Base-by-base conservation (phyloP, 1,139 yeast genomes). In the Magnusiomyces paraingens region DNA sequence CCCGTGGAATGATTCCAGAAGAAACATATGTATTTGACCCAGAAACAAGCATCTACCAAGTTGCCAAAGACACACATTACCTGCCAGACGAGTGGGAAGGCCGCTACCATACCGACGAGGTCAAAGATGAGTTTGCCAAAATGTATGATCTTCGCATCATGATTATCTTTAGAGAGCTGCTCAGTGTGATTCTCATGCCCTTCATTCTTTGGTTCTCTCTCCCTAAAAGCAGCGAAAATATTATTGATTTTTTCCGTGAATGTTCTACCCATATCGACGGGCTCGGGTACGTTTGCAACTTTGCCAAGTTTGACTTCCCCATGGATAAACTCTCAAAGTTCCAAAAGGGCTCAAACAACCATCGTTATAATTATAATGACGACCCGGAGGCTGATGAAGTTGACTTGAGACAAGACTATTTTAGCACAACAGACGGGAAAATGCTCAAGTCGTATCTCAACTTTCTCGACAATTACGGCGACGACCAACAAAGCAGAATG, bases 211-310 rank as follows among this genome's bases (percentile, higher is more conserved):
- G 96, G 88, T 83, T 85, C 66, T 82, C 89, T 35, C 73, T 93
- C 32, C 89, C 96, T 14, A 77, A 77, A 51, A 78, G 81, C 49
- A 76, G 93, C 15, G 91, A 88, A 38, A 75, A 81, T 40, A 85
- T 93, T 46, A 80, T 93, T 41, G 98, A 93, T 66, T 93, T 93
- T 64, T 88, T 91, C 69, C 72, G 98, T 55, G 97, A 93, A 58
- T 85, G 81, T 61, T 83, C 95, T 11, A 83, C 90, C 12, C 94
- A 91, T 67, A 89, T 91, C 49, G 98, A 91, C 70, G 98, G 97
- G 0, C 73, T 93, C 47, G 99, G 99, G 0, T 86, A 91, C 64
- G 95, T 93, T 40, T 93, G 99, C 66, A 84, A 88, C 46, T 89
- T 84, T 75, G 98, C 99, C 2, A 86, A 88, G 82, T 94, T 93